A percentile compares a stretch with the other conserved stretches of the same genome.
phyloP scores from a whole-genome alignment of 345 rosid genomes.

The Erucastrum elatum region DNA sequence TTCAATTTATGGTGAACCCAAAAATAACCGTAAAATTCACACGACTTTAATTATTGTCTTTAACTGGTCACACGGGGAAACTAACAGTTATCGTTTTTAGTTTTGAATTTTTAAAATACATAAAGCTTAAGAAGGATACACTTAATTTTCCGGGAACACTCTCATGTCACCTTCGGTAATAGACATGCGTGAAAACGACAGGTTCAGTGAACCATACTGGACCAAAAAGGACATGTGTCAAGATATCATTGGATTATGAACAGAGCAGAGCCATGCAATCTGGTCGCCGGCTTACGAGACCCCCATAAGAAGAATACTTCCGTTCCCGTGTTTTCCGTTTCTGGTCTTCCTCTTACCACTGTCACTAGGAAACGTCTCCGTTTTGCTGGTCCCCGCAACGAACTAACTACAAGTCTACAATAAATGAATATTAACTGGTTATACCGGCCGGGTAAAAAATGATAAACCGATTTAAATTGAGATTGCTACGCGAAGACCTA shows the following conservation, averaged over 20 bases:
- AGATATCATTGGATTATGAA: not conserved
- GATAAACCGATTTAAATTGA: not conserved
- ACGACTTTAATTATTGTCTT: not conserved
- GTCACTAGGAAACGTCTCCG: not conserved
- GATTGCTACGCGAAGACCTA: not conserved
- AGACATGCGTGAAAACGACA: conserved; percentile 46
- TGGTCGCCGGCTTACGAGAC: not conserved
- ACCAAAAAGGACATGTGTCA: conserved; percentile 23
- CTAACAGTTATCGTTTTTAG: not conserved
- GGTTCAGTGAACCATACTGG: conserved; percentile 36
- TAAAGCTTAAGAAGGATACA: not conserved
- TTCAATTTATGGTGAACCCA: no score
- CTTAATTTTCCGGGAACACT: not conserved
- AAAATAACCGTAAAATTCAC: not conserved
- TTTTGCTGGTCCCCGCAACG: not conserved
- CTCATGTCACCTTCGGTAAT: conserved; percentile 15
- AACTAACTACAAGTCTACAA: not conserved
- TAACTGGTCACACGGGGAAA: not conserved
- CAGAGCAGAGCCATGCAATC: not conserved
- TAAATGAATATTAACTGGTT: not conserved
- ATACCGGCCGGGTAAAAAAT: not conserved
- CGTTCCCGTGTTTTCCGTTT: not conserved
- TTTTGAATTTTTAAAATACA: conserved; percentile 15
- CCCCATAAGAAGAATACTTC: not conserved
- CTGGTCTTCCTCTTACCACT: not conserved